phyloP scores from a whole-genome alignment of 2,329 filamentous ascomycete species.

The Fusarium redolens region DNA sequence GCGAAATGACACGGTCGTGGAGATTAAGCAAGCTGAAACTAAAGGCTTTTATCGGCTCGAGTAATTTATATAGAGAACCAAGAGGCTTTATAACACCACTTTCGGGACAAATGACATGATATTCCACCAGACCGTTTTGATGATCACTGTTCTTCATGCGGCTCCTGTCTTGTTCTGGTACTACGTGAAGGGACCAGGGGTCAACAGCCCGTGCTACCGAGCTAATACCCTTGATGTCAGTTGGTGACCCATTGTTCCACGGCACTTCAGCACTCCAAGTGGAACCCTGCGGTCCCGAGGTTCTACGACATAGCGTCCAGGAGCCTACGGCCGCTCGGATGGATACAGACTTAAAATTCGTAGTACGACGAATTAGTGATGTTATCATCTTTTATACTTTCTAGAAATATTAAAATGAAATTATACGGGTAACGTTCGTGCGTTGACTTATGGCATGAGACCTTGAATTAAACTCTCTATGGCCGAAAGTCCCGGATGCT shows the following conservation, averaged over 20 bases:
- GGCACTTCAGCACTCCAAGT: background rate
- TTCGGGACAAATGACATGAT: background rate
- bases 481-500: conserved; percentile 7
- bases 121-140: background rate
- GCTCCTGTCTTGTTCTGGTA: background rate
- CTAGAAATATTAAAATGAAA: background rate
- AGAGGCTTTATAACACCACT: no score
- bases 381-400: background rate
- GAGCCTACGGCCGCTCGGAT: background rate
- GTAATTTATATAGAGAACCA: background rate
- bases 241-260: background rate
- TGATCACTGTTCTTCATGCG: background rate
- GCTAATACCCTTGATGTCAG: background rate
- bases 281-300: background rate
- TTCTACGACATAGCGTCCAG: background rate
- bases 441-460: background rate
- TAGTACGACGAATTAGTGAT: no score
- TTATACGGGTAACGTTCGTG: background rate
- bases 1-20: conserved; percentile 25
- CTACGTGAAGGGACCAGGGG: background rate
- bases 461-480: conserved; percentile 16
- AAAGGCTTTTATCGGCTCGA: background rate
- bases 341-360: background rate
- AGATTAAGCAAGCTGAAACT: conserved; percentile 3
- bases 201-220: background rate